Base-by-base conservation (phyloP, 2,329 filamentous ascomycete species). In the Colletotrichum tanaceti region DNA sequence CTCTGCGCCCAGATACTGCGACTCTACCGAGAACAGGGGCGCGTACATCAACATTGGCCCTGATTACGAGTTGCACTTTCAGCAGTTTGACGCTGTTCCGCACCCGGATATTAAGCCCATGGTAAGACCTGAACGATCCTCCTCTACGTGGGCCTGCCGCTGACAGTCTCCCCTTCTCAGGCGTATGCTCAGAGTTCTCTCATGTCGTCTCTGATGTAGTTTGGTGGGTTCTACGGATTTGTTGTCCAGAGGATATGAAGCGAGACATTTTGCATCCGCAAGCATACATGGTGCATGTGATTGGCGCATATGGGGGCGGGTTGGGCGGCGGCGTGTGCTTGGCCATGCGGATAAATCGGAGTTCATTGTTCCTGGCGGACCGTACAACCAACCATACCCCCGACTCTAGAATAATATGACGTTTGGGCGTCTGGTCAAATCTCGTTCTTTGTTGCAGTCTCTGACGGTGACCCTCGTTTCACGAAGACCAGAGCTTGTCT, bases 31-130 rank as follows among this genome's bases (percentile, higher is more conserved):
- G 83, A 99, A 99, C 83, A 96, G 94, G 83, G 96, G 96, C 72
- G 96, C 96, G 20, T 99, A 97, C 80, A 99, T 99, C 87, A 98
- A 99, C 81, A 91, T 99, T 72, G 92, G 93, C 39, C 88, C 93
- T 18, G 93, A 97, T 71, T 93, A 97, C 78, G 97, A 98, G 85
- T 90, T 98, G 74, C 84, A 93, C 44, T 99, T 93, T 82, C 88
- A 96, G 79, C 91, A 97, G 78, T 99, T 99, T 74, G 94, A 98
- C 74, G 96, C 96, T 9, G 96, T 99, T 62, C 94, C 94, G 71
- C 96, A 99, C 84, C 96, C 96, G 14, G 88, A 97, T 75, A 96
- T 99, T 78, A 93, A 92, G 79, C 95, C 96, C 16, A 99, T 99
- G 91, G 90, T 90, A 79, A 79, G 82, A 75, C 7, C 14, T 28